Conservation (phyloP, 768 basidiomycete species). For the Leccinellum albellum region DNA sequence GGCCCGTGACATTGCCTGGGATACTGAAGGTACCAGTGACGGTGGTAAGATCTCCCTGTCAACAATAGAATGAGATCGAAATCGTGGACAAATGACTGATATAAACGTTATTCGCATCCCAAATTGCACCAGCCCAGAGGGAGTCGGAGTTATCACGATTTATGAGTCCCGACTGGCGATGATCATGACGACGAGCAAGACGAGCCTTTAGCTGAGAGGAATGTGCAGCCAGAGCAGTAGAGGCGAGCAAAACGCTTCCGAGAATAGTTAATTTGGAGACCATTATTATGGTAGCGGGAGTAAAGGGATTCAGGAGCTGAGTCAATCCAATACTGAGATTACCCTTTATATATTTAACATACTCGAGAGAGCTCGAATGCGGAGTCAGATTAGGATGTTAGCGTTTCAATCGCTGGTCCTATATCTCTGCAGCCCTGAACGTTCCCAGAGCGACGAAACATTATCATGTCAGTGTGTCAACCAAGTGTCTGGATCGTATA, state of each 20-base stretch:
- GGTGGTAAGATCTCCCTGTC: constrained; percentile 9
- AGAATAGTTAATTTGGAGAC: constrained; percentile 15
- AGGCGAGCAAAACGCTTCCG: constrained; percentile 18
- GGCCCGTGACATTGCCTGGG: background rate
- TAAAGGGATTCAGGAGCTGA: background rate
- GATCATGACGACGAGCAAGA: constrained; percentile 13
- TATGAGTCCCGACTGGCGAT: constrained; percentile 10
- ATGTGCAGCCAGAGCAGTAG: constrained; percentile 11
- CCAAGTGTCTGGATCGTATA: background rate
- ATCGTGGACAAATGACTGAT: background rate
- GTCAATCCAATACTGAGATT: background rate
- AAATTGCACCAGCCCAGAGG: constrained; percentile 21
- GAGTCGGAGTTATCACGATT: background rate
- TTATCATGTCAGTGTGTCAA: background rate
- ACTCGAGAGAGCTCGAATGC: background rate
- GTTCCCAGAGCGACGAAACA: background rate
- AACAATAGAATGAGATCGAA: background rate
- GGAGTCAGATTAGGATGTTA: background rate
- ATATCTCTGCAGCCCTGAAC: background rate
- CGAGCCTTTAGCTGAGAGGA: constrained; percentile 13
- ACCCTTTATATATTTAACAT: background rate
- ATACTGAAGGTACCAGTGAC: constrained; percentile 10
- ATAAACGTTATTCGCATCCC: constrained; percentile 8
- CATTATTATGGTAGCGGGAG: constrained; percentile 5
- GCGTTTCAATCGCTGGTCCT: background rate